Percentiles rank a stretch among this genome's conserved stretches.
Conservation (phyloP, 805 yeast species). For the Ogataea zsoltii region DNA sequence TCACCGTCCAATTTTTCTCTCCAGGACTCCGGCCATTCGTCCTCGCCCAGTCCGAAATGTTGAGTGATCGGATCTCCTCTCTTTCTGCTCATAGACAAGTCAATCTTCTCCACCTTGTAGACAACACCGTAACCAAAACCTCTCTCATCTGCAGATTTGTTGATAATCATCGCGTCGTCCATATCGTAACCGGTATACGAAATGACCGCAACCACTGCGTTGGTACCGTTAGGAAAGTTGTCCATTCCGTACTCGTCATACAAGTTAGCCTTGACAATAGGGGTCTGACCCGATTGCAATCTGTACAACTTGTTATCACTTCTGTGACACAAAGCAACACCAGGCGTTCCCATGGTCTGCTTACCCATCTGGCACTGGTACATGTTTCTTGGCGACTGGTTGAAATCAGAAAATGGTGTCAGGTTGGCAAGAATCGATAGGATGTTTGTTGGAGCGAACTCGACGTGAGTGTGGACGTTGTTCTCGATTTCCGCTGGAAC, state of each 20-base stretch:
- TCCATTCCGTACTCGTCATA: constrained; percentile 98
- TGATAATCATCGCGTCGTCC: constrained; percentile 99
- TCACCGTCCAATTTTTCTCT: constrained; percentile 83
- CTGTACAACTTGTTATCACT: constrained; percentile 94
- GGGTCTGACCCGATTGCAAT: constrained; percentile 94
- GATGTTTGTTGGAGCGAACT: constrained; percentile 91
- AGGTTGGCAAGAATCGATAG: constrained; percentile 92
- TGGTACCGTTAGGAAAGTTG: constrained; percentile 96
- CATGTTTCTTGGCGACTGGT: constrained; percentile 99
- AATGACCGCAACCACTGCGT: constrained; percentile 98
- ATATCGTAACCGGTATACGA: constrained; percentile 99
- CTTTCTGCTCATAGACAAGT: constrained; percentile 71
- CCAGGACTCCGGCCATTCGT: constrained; percentile 92
- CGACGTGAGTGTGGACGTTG: constrained; percentile 87
- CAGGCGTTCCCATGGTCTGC: constrained; percentile 99
- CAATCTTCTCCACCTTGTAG: constrained; percentile 91
- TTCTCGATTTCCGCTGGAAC: constrained; percentile 86
- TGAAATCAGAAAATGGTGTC: constrained; percentile 97
- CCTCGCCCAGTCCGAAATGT: constrained; percentile 92
- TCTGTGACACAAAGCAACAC: constrained; percentile 89
- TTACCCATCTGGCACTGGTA: constrained; percentile 99
- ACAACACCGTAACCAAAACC: constrained; percentile 98
- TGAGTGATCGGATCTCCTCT: constrained; percentile 94
- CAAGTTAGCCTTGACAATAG: constrained; percentile 89
- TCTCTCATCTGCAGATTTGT: constrained; percentile 95